Base-by-base conservation (phyloP, 2,329 filamentous ascomycete genomes). In the Apiospora sp. region DNA sequence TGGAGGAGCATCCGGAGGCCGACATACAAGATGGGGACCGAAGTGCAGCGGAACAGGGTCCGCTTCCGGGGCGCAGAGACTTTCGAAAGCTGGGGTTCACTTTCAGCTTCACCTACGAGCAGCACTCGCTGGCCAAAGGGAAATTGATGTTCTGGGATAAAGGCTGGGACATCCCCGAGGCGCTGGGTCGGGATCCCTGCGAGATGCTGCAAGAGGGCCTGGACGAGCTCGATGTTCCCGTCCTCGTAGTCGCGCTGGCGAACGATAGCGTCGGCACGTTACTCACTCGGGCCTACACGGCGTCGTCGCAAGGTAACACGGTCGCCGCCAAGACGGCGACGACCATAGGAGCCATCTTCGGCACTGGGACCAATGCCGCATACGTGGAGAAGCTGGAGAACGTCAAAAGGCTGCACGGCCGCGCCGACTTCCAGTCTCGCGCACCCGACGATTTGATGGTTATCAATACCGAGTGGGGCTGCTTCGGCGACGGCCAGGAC, bases 201-300 rank as follows among this genome's bases (percentile, higher is more conserved):
- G 87, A 86, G 54, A 84, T 95, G 77, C 84, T 95, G 43, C 93
- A 95, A 80, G 84, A 86, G 30, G 92, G 94, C 77, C 91, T 95
- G 76, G 92, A 95, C 80, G 86, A 87, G 44, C 85, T 94, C 41
- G 82, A 88, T 64, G 84, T 95, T 7, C 93, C 92, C 0, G 91
- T 95, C 12, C 87, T 87, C 51, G 93, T 95, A 24, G 90, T 92
- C 24, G 93, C 93, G 4, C 85, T 95, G 70, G 92, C 94, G 51
- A 95, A 95, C 78, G 93, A 95, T 79, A 94, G 92, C 1, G 93
- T 95, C 4, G 93, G 93, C 68, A 95, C 93, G 0, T 86, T 95
- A 68, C 93, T 95, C 89, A 92, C 93, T 27, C 89, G 93, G 74
- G 93, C 93, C 0, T 95, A 95, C 81, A 92, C 91, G 22, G 16